Percentiles rank a stretch among this genome's conserved stretches.
Conservation (phyloP, 768 basidiomycete genomes). For the Termitomyces heimii region DNA sequence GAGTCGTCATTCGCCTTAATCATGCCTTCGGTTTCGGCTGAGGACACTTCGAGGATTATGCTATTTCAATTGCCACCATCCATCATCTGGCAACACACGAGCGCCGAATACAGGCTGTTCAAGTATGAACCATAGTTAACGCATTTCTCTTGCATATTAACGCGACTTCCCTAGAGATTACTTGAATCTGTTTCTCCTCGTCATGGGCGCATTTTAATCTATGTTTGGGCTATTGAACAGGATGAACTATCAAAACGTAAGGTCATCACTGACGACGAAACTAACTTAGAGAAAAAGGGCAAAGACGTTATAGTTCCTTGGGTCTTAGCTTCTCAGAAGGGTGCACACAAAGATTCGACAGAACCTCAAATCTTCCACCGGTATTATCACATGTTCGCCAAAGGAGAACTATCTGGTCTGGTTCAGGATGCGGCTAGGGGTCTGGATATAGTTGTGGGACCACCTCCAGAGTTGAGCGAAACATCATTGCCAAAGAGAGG, state of each 20-base stretch:
- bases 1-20: conserved; percentile 6
- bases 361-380: conserved; percentile 61
- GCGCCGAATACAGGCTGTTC: conserved; percentile 66
- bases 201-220: conserved; percentile 81
- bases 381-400: conserved; percentile 94
- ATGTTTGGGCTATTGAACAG: conserved; percentile 97
- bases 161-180: conserved; percentile 38
- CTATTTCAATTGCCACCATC: conserved; percentile 95
- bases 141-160: background rate
- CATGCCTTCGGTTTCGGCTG: background rate
- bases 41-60: conserved; percentile 67
- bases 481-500: conserved; percentile 29
- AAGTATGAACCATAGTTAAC: conserved; percentile 39
- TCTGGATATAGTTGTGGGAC: conserved; percentile 49
- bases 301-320: conserved; percentile 91
- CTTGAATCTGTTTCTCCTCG: conserved; percentile 56
- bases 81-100: conserved; percentile 86
- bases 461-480: conserved; percentile 11
- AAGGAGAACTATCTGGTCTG: conserved; percentile 67
- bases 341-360: conserved; percentile 12
- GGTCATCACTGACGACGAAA: conserved; percentile 34
- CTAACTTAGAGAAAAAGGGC: conserved; percentile 27
- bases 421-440: conserved; percentile 56
- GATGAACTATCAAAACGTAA: conserved; percentile 75
- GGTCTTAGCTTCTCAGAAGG: conserved; percentile 47